Evolutionary conservation across 257 asterid species (phyloP), one percentile per base, ranked within the genome.

Genomic region (Nicotiana attenuata): DNA sequence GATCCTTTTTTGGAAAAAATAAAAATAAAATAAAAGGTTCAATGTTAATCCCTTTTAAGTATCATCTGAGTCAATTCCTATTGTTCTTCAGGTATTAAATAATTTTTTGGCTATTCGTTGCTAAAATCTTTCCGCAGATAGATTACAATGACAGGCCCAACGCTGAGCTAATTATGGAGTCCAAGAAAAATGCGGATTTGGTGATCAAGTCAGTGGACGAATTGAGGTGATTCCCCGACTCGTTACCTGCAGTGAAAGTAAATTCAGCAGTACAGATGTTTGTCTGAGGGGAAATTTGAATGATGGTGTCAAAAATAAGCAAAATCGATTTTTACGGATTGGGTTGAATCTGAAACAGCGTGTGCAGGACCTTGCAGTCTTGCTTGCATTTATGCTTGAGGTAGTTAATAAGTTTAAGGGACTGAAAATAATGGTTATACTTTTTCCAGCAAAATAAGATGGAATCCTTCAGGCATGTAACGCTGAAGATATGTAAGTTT

Each of bases 61-160:
- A 47, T 69, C 77, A 20, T 71, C 35, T 1, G 56, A 14, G 20
- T 45, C 0, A 22, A 20, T 22, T 71, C 78, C 38, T 45, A 14
- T 22, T 71, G 60, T 45, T 14, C 22, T 7, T 73, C 26, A 20
- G 79, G 41, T 2, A 73, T 73, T 47, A 0, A 22, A 24, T 31
- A 22, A 24, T 73, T 47, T 47, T 76, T 38, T 77, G 81, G n/a
- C 50, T 15, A 80, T 75, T 60, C 82, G 50, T 82, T 68, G 13
- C 75, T 67, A 65, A 71, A 80, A 82, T 61, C 59, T 28, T 82
- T 71, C 38, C 88, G 89, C 93, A 95, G 98, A 85, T 95, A 61
- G 93, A 92, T 65, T 91, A 92, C 82, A 95, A 93, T 45, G 98
- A 95, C 85, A 92, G 92, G 71, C 98, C 98, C 33, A 95, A 95